Evolutionary conservation across 2,329 filamentous ascomycete species (phyloP).

Genomic region (Phaeosphaeriaceae sp.): DNA sequence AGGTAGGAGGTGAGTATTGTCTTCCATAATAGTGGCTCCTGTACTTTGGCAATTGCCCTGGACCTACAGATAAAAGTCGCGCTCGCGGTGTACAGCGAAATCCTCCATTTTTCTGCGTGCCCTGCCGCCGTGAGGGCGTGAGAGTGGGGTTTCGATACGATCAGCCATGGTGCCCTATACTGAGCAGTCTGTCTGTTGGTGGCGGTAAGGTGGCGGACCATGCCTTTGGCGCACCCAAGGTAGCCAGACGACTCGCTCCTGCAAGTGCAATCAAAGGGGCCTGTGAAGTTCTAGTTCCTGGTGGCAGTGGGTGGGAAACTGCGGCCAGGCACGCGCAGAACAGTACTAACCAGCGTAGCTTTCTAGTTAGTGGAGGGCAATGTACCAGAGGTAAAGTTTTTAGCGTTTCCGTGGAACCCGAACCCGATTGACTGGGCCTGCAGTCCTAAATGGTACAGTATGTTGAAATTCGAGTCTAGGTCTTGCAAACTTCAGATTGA

Average conservation of each 20-base stretch:
- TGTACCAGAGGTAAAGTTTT: background rate
- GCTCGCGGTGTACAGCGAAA: conserved; percentile 35
- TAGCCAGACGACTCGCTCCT: background rate
- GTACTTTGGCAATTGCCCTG: too few species aligned
- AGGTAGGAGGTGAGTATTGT: conserved; percentile 4
- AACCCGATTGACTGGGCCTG: background rate
- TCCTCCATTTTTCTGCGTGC: conserved; percentile 33
- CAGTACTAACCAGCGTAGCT: conserved; percentile 1
- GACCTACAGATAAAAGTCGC: conserved; percentile 44
- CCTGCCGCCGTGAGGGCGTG: conserved; percentile 15
- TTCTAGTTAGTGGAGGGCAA: background rate
- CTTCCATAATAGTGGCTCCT: too few species aligned
- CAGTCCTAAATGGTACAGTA: too few species aligned
- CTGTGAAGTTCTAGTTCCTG: background rate
- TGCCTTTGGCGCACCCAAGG: conserved; percentile 2
- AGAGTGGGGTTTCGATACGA: conserved; percentile 13
- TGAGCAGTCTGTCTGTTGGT: background rate
- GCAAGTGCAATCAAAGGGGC: background rate
- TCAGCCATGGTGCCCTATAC: conserved; percentile 12
- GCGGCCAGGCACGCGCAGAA: background rate
- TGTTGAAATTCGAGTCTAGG: too few species aligned
- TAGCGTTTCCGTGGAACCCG: background rate
- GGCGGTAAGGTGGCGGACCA: conserved; percentile 1
- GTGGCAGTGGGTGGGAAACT: background rate
- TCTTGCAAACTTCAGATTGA: too few species aligned